These are phyloP conservation scores for Hymenoscyphus occultus DNA, from an alignment of 2,329 filamentous ascomycete genomes.

Conservation along the genomic window DNA sequence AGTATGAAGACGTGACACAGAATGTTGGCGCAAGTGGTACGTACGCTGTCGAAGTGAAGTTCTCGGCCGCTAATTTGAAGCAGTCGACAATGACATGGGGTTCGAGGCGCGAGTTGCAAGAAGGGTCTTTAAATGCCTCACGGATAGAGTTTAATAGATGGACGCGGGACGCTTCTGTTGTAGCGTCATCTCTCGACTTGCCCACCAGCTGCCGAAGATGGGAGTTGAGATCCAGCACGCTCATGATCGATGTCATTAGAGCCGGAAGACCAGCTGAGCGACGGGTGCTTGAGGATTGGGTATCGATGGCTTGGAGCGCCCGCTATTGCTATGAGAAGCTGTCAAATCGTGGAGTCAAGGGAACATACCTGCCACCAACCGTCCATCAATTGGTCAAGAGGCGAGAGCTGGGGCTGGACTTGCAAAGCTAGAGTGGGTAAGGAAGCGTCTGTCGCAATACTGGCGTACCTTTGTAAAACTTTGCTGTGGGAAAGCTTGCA, in stretches of 20 bases:
- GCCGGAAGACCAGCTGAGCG: slow-evolving; percentile 90
- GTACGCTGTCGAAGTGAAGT: slow-evolving; percentile 63
- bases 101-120: slow-evolving; percentile 70
- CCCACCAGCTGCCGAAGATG: background rate
- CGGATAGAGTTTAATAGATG: slow-evolving; percentile 93
- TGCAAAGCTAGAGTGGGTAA: background rate
- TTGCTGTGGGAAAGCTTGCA: slow-evolving; percentile 62
- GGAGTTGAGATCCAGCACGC: slow-evolving; percentile 29
- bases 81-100: slow-evolving; percentile 64
- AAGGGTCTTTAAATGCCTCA: slow-evolving; percentile 83
- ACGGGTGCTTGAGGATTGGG: slow-evolving; percentile 78
- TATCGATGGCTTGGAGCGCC: slow-evolving; percentile 67
- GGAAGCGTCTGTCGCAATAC: background rate
- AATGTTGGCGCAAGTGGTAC: background rate
- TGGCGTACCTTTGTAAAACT: slow-evolving; percentile 15
- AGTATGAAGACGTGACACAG: slow-evolving; percentile 4
- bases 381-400: slow-evolving; percentile 43
- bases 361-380: slow-evolving; percentile 66
- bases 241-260: slow-evolving; percentile 77
- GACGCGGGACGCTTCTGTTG: slow-evolving; percentile 76
- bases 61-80: slow-evolving; percentile 75
- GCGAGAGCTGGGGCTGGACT: background rate
- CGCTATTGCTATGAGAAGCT: slow-evolving; percentile 42
- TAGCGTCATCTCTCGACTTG: slow-evolving; percentile 17
- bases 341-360: background rate